phyloP scores from a whole-genome alignment of 2,329 filamentous ascomycete species.

The Verticillium nubilum region DNA sequence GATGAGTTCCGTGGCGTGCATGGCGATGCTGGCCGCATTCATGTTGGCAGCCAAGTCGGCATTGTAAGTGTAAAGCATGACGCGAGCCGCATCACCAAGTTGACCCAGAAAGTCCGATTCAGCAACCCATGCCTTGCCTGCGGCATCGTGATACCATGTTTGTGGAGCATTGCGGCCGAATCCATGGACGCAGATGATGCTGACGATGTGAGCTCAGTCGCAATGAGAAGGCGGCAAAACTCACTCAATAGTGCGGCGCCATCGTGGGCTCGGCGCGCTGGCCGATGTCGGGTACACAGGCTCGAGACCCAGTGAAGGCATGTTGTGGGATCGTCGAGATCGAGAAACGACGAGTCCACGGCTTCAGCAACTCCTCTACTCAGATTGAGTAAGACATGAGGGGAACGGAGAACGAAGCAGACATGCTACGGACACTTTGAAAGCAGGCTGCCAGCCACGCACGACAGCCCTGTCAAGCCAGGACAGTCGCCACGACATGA shows the following conservation, averaged over 20 bases:
- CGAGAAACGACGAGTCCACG: background rate
- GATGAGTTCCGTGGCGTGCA: conserved; percentile 17
- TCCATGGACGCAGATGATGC: conserved; percentile 18
- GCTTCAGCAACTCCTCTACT: background rate
- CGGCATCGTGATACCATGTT: conserved; percentile 16
- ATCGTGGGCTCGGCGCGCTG: conserved; percentile 3
- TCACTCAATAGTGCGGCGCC: conserved; percentile 5
- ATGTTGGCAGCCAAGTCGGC: conserved; percentile 16
- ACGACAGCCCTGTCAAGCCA: background rate
- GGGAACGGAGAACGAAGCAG: background rate
- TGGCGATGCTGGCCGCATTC: conserved; percentile 15
- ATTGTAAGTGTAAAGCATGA: conserved; percentile 17
- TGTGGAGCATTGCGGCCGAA: conserved; percentile 12
- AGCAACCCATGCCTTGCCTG: conserved; percentile 18
- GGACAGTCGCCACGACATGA: background rate
- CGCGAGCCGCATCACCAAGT: conserved; percentile 10
- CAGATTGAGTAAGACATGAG: background rate
- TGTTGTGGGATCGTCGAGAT: background rate
- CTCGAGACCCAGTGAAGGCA: conserved; percentile 9
- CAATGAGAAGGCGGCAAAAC: background rate
- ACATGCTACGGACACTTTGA: background rate
- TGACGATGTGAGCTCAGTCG: background rate
- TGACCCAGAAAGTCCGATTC: conserved; percentile 16
- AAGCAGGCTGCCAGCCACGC: background rate
- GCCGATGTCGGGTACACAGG: conserved; percentile 6